Percentiles rank a stretch among this genome's conserved stretches.
These are phyloP conservation scores for Panicum virgatum DNA, from an alignment of 202 grass and related monocot species.

Conservation along the genomic window DNA sequence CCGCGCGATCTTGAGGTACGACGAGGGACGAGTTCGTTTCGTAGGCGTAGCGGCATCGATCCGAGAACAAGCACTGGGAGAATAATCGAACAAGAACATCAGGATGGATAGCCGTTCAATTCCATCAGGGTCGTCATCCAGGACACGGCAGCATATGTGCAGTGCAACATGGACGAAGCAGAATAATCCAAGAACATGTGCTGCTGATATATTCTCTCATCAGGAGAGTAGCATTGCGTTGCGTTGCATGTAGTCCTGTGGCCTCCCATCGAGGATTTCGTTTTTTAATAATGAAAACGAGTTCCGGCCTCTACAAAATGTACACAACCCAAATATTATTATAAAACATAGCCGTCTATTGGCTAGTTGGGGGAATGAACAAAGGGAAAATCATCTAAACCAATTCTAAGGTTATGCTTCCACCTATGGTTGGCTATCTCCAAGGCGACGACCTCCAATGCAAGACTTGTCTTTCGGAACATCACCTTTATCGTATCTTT, in stretches of 20 bases:
- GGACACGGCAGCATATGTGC: not conserved
- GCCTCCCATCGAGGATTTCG: not conserved
- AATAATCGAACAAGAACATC: not conserved
- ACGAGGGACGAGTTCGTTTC: not conserved
- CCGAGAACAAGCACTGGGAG: not conserved
- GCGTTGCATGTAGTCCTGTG: not conserved
- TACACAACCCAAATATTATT: no score
- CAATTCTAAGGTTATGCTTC: no score
- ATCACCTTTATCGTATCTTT: no score
- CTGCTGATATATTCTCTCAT: constrained; percentile 10
- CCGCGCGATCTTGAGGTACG: not conserved
- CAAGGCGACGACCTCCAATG: no score
- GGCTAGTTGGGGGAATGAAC: no score
- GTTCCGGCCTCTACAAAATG: no score
- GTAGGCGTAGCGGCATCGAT: not conserved
- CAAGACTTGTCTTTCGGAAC: no score
- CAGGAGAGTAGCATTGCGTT: not conserved
- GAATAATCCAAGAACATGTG: constrained; percentile 37
- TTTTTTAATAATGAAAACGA: no score
- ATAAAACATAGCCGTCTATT: no score
- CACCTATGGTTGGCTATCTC: no score
- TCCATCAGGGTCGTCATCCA: not conserved
- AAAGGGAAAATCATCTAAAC: no score
- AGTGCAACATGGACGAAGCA: constrained; percentile 4
- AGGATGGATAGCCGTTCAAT: constrained; percentile 29